A percentile compares a stretch with the other conserved stretches of the same genome.
phyloP scores from a whole-genome alignment of 495 filamentous ascomycete genomes.

The Penicillium daleae region DNA sequence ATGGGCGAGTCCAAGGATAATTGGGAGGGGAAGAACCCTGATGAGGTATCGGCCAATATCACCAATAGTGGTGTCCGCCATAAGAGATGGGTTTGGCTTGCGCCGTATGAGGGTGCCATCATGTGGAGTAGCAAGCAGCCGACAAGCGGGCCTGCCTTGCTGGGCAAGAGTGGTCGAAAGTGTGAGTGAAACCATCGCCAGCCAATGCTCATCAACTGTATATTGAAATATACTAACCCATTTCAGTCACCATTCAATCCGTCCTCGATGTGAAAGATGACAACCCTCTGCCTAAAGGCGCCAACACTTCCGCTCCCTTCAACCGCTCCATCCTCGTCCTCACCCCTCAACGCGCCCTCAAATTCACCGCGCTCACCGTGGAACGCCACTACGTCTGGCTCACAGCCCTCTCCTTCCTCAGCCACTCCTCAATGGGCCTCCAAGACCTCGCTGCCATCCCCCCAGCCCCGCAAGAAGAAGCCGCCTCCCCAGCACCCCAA shows the following conservation, averaged over 20 bases:
- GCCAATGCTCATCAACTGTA: background rate
- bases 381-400: constrained; percentile 97
- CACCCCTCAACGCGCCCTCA: constrained; percentile 90
- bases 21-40: constrained; percentile 53
- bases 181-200: constrained; percentile 59
- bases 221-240: constrained; percentile 23
- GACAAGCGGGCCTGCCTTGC: constrained; percentile 78
- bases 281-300: constrained; percentile 79
- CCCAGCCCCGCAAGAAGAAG: constrained; percentile 57
- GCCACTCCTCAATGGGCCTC: constrained; percentile 76
- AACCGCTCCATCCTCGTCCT: constrained; percentile 94
- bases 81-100: constrained; percentile 98
- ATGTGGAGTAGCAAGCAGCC: constrained; percentile 99
- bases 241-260: constrained; percentile 87
- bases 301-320: constrained; percentile 62
- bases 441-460: constrained; percentile 64
- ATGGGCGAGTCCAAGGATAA: constrained; percentile 71
- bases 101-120: constrained; percentile 91
- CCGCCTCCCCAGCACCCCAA: constrained; percentile 36
- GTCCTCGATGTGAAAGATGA: constrained; percentile 96
- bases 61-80: constrained; percentile 70
- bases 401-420: constrained; percentile 89
- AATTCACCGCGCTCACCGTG: constrained; percentile 82
- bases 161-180: constrained; percentile 96
- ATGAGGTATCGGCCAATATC: constrained; percentile 58